Conservation (phyloP, 140 eudicot species). For the Anethum foeniculum region DNA sequence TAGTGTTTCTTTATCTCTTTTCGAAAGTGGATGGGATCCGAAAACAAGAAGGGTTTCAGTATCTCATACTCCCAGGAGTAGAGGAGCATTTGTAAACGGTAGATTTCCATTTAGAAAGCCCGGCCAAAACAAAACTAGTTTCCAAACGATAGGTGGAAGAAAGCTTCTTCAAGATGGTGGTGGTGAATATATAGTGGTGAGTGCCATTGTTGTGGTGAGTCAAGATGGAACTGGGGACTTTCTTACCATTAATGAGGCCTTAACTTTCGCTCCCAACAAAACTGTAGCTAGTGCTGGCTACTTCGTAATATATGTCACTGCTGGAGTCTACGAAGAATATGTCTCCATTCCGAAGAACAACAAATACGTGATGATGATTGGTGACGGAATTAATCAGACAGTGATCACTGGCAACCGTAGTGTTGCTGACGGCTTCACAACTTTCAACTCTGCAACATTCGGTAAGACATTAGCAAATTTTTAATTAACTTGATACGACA, state of each 20-base stretch:
- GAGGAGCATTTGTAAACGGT: background rate
- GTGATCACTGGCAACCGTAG: conserved; percentile 61
- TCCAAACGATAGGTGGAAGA: background rate
- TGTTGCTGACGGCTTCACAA: conserved; percentile 65
- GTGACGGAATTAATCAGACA: conserved; percentile 78
- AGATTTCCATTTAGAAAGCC: background rate
- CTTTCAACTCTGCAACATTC: conserved; percentile 73
- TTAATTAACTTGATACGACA: conserved; percentile 19
- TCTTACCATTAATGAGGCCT: background rate
- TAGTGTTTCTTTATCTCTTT: background rate
- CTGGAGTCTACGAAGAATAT: conserved; percentile 68
- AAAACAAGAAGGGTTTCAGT: background rate
- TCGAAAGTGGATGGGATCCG: background rate
- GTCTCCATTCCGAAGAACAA: conserved; percentile 58
- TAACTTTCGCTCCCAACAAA: background rate
- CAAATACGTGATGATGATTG: conserved; percentile 65
- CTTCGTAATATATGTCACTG: conserved; percentile 38
- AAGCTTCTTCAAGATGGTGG: background rate
- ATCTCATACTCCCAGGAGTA: background rate
- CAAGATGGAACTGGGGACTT: conserved; percentile 6
- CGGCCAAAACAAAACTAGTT: background rate
- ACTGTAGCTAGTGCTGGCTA: background rate
- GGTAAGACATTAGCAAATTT: conserved; percentile 42
- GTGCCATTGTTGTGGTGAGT: background rate
- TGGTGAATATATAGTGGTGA: background rate